Percentiles rank a stretch among this genome's conserved stretches.
These are phyloP conservation scores for Talaromyces sp. DNA, from an alignment of 2,329 filamentous ascomycete genomes.

Conservation along the genomic window DNA sequence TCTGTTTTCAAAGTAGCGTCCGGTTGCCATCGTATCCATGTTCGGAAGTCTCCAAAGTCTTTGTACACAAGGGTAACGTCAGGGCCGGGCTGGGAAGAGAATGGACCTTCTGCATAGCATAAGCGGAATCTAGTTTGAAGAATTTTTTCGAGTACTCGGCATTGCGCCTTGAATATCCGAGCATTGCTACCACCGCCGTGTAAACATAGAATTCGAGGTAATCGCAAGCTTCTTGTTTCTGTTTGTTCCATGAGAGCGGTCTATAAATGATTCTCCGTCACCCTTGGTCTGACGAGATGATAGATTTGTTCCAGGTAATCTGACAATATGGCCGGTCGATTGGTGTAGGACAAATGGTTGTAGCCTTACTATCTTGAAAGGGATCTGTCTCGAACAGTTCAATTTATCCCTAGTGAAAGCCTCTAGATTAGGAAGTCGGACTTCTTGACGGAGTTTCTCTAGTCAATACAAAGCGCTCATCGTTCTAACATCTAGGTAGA, in stretches of 20 bases:
- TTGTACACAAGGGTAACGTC: conserved; percentile 64
- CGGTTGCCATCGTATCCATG: background rate
- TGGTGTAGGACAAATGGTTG: background rate
- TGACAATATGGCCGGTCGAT: background rate
- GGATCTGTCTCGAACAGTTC: background rate
- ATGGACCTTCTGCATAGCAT: conserved; percentile 69
- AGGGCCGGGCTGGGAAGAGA: conserved; percentile 57
- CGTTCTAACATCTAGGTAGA: too few relatives aligned
- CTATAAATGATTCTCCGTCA: background rate
- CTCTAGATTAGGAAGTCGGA: background rate
- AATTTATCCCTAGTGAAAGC: background rate
- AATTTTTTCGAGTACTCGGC: conserved; percentile 52
- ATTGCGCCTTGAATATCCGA: conserved; percentile 65
- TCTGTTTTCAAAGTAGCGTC: background rate
- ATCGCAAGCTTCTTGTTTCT: conserved; percentile 1
- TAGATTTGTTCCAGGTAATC: background rate
- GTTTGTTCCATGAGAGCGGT: background rate
- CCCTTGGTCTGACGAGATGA: background rate
- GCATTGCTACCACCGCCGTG: conserved; percentile 73
- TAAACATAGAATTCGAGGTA: conserved; percentile 69
- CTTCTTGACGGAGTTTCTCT: background rate
- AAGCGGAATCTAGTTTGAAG: conserved; percentile 43
- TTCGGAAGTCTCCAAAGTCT: conserved; percentile 60
- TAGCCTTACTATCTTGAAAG: background rate
- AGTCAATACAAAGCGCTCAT: background rate